A percentile compares a stretch with the other conserved stretches of the same genome.
Evolutionary conservation across 192 early-diverging fungal species (phyloP).

Genomic region (Coemansia asiatica): DNA sequence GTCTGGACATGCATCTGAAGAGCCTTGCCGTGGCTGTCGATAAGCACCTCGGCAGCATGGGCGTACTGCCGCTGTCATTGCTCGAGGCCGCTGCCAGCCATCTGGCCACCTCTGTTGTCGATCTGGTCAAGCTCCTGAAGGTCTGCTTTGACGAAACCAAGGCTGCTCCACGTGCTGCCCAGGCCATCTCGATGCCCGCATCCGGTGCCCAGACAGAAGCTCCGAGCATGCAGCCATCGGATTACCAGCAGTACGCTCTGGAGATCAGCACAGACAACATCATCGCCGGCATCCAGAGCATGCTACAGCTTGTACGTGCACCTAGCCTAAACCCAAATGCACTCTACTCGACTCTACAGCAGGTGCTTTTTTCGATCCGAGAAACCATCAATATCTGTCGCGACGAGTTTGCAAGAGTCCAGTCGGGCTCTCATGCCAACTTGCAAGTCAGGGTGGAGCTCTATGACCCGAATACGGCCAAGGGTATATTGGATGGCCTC

Average conservation of each 20-base stretch:
- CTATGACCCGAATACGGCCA: slow-evolving; percentile 30
- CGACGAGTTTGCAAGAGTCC: slow-evolving; percentile 19
- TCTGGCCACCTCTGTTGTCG: slow-evolving; percentile 77
- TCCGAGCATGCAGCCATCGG: neutral
- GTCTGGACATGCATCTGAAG: slow-evolving; percentile 56
- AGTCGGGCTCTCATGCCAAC: slow-evolving; percentile 9
- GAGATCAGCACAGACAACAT: slow-evolving; percentile 54
- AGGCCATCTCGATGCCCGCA: neutral
- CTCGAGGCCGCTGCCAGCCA: slow-evolving; percentile 80
- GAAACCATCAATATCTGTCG: slow-evolving; percentile 37
- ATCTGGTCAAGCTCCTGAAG: slow-evolving; percentile 64
- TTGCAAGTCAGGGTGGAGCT: slow-evolving; percentile 19
- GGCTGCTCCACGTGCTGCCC: slow-evolving; percentile 28
- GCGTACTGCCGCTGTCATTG: slow-evolving; percentile 65
- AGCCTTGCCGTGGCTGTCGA: slow-evolving; percentile 74
- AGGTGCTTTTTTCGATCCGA: slow-evolving; percentile 34
- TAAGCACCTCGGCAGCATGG: slow-evolving; percentile 71
- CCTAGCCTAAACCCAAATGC: slow-evolving; percentile 33
- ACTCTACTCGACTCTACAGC: slow-evolving; percentile 41
- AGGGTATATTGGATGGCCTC: slow-evolving; percentile 31
- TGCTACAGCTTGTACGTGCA: slow-evolving; percentile 48
- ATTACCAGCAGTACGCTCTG: slow-evolving; percentile 18
- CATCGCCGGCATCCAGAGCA: slow-evolving; percentile 47
- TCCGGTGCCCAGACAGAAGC: neutral
- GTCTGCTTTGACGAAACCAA: slow-evolving; percentile 51